Evolutionary conservation across 202 grass and related monocot species (phyloP).

Genomic region (Zizania palustris): DNA sequence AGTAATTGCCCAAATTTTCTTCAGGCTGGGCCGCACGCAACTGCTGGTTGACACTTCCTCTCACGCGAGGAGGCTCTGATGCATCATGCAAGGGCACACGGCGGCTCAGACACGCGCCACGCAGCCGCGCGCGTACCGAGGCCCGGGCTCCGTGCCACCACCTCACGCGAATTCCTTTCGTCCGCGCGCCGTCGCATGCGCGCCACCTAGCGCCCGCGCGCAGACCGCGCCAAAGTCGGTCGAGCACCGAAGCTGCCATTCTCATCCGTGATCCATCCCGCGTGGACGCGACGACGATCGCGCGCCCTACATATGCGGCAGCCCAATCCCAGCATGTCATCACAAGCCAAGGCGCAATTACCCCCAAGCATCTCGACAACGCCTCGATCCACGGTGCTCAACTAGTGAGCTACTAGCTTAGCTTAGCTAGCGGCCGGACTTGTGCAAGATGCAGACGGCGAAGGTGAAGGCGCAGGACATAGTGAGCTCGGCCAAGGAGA

Average conservation of each 20-base stretch:
- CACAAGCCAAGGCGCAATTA: background rate
- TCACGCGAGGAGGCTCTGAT: too few relatives aligned
- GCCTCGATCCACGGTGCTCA: too few relatives aligned
- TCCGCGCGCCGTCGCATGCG: conserved; percentile 30
- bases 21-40: too few relatives aligned
- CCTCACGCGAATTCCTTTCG: conserved; percentile 26
- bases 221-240: background rate
- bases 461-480: conserved; percentile 85
- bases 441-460: conserved; percentile 56
- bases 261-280: background rate
- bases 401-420: too few relatives aligned
- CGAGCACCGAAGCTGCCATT: background rate
- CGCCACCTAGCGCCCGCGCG: conserved; percentile 31
- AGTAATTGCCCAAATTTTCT: too few relatives aligned
- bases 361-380: too few relatives aligned
- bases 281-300: background rate
- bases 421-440: background rate
- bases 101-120: background rate
- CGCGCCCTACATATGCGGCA: background rate
- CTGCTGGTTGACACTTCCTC: too few relatives aligned
- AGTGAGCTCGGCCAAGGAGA: conserved; percentile 72
- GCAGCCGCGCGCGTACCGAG: background rate
- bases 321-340: background rate
- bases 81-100: conserved; percentile 1
- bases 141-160: conserved; percentile 42